Conservation (phyloP, 805 yeast genomes). For the Teunomyces cretensis region DNA sequence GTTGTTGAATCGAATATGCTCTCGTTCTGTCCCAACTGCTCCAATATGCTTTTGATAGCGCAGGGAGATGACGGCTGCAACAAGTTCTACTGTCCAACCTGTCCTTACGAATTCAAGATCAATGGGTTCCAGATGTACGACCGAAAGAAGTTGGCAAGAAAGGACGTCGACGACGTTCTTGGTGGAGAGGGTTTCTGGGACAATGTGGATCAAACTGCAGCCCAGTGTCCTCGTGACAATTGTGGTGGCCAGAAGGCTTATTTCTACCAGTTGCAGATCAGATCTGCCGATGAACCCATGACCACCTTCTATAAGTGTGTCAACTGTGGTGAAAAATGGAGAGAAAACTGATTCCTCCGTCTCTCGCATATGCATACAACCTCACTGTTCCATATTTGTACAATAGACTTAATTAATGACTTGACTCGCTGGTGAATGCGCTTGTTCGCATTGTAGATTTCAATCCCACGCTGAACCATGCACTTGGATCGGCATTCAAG, state of each 20-base stretch:
- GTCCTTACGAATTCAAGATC: conserved; percentile 93
- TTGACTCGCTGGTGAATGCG: neutral
- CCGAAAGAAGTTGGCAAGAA: conserved; percentile 77
- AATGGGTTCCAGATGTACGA: conserved; percentile 82
- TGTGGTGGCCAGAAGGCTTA: conserved; percentile 93
- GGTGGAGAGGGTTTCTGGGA: conserved; percentile 99
- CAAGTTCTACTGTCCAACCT: conserved; percentile 84
- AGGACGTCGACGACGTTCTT: conserved; percentile 91
- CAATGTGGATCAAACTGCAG: conserved; percentile 92
- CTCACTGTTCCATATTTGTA: conserved; percentile 1
- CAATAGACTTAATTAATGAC: conserved; percentile 2
- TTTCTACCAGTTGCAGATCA: conserved; percentile 92
- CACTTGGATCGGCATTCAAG: conserved; percentile 8
- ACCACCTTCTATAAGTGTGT: conserved; percentile 96
- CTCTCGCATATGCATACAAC: conserved; percentile 1
- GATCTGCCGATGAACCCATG: conserved; percentile 99
- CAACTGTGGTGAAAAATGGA: conserved; percentile 92
- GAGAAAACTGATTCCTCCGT: conserved; percentile 65
- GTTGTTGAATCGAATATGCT: conserved; percentile 51
- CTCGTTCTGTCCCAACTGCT: conserved; percentile 92
- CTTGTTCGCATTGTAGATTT: conserved; percentile 5
- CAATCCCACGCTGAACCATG: conserved; percentile 12
- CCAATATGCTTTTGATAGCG: conserved; percentile 81
- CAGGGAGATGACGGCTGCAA: conserved; percentile 55
- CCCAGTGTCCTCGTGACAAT: conserved; percentile 84